These are phyloP conservation scores for Chamaenerion angustifolium DNA, from an alignment of 345 rosid genomes.

Conservation along the genomic window DNA sequence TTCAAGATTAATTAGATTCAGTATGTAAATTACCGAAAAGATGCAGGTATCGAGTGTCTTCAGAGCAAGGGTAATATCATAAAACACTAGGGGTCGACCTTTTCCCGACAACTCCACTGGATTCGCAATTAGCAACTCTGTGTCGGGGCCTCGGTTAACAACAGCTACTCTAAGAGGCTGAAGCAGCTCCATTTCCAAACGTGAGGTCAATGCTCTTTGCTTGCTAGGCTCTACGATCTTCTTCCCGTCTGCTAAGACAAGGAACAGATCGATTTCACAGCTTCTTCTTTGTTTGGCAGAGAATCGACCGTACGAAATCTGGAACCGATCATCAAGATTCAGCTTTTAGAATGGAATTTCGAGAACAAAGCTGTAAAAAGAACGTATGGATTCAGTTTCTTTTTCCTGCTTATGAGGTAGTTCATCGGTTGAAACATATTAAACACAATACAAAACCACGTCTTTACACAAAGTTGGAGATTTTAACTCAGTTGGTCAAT, in stretches of 20 bases:
- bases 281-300: slow-evolving; percentile 33
- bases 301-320: slow-evolving; percentile 94
- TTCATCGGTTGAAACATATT: too few species aligned
- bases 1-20: too few species aligned
- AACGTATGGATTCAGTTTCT: too few species aligned
- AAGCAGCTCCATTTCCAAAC: slow-evolving; percentile 50
- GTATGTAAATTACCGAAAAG: slow-evolving; percentile 45
- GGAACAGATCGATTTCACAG: slow-evolving; percentile 82
- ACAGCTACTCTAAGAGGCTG: slow-evolving; percentile 78
- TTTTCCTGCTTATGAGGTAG: too few species aligned
- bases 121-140: slow-evolving; percentile 76
- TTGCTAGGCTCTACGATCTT: slow-evolving; percentile 77
- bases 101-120: slow-evolving; percentile 93
- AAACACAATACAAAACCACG: too few species aligned
- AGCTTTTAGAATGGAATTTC: too few species aligned
- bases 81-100: slow-evolving; percentile 88
- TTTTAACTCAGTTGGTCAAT: too few species aligned
- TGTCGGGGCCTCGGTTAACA: slow-evolving; percentile 80
- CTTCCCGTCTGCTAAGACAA: slow-evolving; percentile 70
- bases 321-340: not conserved
- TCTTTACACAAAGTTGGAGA: too few species aligned
- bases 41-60: slow-evolving; percentile 61
- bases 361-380: too few species aligned
- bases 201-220: slow-evolving; percentile 48
- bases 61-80: slow-evolving; percentile 76